phyloP scores from a whole-genome alignment of 257 asterid species.

The Primulina huaijiensis region DNA sequence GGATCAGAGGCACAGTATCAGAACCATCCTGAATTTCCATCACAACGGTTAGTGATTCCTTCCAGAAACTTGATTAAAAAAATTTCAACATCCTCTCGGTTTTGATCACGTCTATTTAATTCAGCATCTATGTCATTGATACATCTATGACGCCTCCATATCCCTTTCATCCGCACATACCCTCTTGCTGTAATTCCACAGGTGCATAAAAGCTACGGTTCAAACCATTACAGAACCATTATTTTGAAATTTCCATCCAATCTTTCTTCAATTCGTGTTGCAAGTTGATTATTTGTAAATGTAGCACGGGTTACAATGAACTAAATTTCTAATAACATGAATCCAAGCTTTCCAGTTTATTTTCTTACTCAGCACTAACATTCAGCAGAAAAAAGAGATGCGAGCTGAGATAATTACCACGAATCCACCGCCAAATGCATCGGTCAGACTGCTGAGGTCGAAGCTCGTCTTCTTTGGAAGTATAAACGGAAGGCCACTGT shows the following conservation, averaged over 20 bases:
- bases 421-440: slow-evolving; percentile 31
- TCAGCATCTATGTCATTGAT: background rate
- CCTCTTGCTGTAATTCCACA: background rate
- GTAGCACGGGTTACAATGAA: background rate
- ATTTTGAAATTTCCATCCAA: too few relatives aligned
- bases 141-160: too few relatives aligned
- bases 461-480: slow-evolving; percentile 24
- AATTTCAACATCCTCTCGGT: too few relatives aligned
- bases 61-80: too few relatives aligned
- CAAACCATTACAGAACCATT: background rate
- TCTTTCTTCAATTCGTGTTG: background rate
- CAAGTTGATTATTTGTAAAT: background rate
- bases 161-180: too few relatives aligned
- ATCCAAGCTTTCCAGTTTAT: too few relatives aligned
- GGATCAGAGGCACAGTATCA: slow-evolving; percentile 46
- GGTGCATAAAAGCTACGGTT: background rate
- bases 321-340: background rate
- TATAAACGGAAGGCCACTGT: background rate
- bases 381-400: background rate
- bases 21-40: slow-evolving; percentile 52
- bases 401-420: slow-evolving; percentile 25
- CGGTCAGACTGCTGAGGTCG: slow-evolving; percentile 36
- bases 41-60: background rate
- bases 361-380: background rate
- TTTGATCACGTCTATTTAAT: too few relatives aligned